Evolutionary conservation across 208 protist genomes (phyloP).

Genomic region (Herpetomonas samuelpessoai): DNA sequence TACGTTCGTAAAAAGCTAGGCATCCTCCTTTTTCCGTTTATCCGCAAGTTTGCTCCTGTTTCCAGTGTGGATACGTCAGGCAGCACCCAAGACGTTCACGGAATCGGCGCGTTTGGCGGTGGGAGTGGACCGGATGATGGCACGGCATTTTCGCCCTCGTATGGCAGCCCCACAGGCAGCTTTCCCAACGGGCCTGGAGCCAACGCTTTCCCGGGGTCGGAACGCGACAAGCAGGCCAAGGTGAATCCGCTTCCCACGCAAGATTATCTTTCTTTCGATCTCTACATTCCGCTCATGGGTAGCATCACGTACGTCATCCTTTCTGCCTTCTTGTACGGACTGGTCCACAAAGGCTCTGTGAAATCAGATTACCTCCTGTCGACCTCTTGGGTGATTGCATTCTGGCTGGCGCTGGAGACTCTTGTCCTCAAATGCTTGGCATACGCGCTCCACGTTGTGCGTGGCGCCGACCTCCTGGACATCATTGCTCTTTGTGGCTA

Average conservation of each 20-base stretch:
- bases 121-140: conserved; percentile 10
- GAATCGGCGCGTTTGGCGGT: too few species aligned
- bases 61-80: background rate
- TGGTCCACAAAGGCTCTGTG: conserved; percentile 28
- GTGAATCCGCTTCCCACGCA: conserved; percentile 35
- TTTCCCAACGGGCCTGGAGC: background rate
- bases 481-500: conserved; percentile 62
- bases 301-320: conserved; percentile 77
- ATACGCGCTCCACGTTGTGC: conserved; percentile 45
- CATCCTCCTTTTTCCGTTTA: conserved; percentile 74
- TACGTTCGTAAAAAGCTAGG: conserved; percentile 75
- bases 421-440: conserved; percentile 33
- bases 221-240: conserved; percentile 8
- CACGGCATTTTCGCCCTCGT: conserved; percentile 8
- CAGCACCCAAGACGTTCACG: background rate
- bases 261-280: conserved; percentile 59
- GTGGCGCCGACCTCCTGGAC: conserved; percentile 36
- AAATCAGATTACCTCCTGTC: conserved; percentile 55
- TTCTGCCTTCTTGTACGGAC: conserved; percentile 53
- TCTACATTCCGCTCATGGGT: conserved; percentile 87
- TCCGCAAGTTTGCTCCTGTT: conserved; percentile 17
- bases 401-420: conserved; percentile 57
- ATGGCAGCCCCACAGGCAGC: conserved; percentile 7
- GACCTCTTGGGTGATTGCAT: conserved; percentile 40
- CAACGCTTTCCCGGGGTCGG: background rate